Evolutionary conservation across 768 basidiomycete species (phyloP).

Genomic region (Lactarius vividus): DNA sequence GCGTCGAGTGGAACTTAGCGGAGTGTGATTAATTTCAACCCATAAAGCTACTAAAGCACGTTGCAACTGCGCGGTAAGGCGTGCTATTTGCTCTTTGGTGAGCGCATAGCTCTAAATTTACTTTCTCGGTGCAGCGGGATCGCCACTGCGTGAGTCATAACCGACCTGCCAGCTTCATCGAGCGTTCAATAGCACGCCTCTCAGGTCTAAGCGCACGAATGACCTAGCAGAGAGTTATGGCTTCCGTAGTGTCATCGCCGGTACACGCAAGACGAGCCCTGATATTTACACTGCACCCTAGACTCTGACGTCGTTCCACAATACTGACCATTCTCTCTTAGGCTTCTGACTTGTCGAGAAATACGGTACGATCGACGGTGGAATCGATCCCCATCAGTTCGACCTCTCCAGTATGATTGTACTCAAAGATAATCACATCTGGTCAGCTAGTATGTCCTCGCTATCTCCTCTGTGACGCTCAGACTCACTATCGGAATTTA

Average conservation of each 20-base stretch:
- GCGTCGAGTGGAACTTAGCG: slow-evolving; percentile 89
- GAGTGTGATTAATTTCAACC: slow-evolving; percentile 85
- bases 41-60: slow-evolving; percentile 70
- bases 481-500: no score
- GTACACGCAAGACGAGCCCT: slow-evolving; percentile 96
- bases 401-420: no score
- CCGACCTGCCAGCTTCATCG: neutral
- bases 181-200: neutral
- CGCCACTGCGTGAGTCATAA: slow-evolving; percentile 73
- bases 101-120: slow-evolving; percentile 89
- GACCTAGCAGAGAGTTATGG: slow-evolving; percentile 76
- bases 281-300: slow-evolving; percentile 39
- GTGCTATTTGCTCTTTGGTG: slow-evolving; percentile 83
- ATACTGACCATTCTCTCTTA: slow-evolving; percentile 30
- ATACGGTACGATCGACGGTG: slow-evolving; percentile 97
- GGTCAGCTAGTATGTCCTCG: no score
- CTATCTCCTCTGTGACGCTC: no score
- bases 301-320: neutral
- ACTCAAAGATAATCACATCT: no score
- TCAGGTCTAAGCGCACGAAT: slow-evolving; percentile 78
- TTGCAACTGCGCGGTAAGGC: slow-evolving; percentile 89
- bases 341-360: slow-evolving; percentile 97
- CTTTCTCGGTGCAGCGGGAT: slow-evolving; percentile 96
- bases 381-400: no score
- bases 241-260: slow-evolving; percentile 88